A percentile compares a stretch with the other conserved stretches of the same genome.
Conservation (phyloP, 1,284 basidiomycete species). For the Trichosporon sp. region DNA sequence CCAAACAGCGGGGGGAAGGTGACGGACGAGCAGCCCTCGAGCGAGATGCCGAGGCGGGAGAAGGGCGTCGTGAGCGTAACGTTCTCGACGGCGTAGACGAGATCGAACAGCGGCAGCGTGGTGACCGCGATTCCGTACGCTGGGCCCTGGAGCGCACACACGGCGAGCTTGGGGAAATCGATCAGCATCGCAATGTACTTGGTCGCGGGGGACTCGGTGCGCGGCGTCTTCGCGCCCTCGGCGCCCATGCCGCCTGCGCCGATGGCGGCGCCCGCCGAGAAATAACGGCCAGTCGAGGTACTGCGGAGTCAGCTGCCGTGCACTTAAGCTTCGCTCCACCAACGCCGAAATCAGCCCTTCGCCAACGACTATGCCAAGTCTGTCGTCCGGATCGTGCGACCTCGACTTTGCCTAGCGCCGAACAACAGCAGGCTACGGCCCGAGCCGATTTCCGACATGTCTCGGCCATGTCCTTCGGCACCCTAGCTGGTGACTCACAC, state of each 20-base stretch:
- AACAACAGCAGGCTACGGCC: neutral
- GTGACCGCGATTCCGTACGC: slow-evolving; percentile 33
- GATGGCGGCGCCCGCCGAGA: slow-evolving; percentile 30
- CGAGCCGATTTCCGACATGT: neutral
- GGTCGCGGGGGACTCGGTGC: slow-evolving; percentile 13
- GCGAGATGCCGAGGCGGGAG: slow-evolving; percentile 32
- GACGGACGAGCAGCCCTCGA: slow-evolving; percentile 30
- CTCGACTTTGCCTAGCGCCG: neutral
- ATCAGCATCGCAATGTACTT: slow-evolving; percentile 31
- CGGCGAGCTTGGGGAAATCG: slow-evolving; percentile 34
- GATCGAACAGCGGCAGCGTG: slow-evolving; percentile 33
- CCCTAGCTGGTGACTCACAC: slow-evolving; percentile 21
- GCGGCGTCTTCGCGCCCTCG: neutral
- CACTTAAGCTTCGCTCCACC: neutral
- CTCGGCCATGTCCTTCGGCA: neutral
- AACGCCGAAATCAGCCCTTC: too few relatives aligned
- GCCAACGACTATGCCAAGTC: too few relatives aligned
- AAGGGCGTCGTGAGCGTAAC: slow-evolving; percentile 32
- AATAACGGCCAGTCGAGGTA: slow-evolving; percentile 31
- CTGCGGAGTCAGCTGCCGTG: neutral
- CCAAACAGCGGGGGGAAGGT: slow-evolving; percentile 33
- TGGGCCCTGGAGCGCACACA: slow-evolving; percentile 30
- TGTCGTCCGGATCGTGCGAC: too few relatives aligned
- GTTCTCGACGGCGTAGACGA: slow-evolving; percentile 30
- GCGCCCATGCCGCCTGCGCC: slow-evolving; percentile 23